Evolutionary conservation across 2,329 filamentous ascomycete genomes (phyloP).

Genomic region (Cercospora zeina): DNA sequence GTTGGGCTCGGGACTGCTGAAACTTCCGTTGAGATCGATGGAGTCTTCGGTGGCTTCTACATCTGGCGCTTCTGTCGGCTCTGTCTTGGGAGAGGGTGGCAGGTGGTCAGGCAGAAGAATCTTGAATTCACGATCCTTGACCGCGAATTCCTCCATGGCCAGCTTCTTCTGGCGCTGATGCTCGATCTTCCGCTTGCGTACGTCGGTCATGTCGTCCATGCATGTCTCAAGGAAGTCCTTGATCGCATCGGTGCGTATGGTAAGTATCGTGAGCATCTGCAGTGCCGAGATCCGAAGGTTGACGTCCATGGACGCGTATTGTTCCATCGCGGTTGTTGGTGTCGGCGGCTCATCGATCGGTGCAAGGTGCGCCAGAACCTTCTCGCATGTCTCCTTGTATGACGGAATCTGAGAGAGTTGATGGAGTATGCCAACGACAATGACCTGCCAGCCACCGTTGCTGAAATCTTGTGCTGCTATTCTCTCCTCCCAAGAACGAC

Average conservation of each 20-base stretch:
- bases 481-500: constrained; percentile 82
- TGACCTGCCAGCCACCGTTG: constrained; percentile 87
- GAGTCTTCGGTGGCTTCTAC: constrained; percentile 37
- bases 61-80: constrained; percentile 43
- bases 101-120: constrained; percentile 71
- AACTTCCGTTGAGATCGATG: constrained; percentile 63
- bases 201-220: constrained; percentile 88
- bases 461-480: constrained; percentile 80
- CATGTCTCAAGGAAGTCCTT: constrained; percentile 89
- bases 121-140: constrained; percentile 50
- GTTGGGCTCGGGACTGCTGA: constrained; percentile 57
- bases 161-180: constrained; percentile 74
- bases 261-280: constrained; percentile 82
- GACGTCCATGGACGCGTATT: constrained; percentile 75
- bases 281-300: constrained; percentile 79
- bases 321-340: constrained; percentile 67
- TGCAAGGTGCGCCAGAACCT: constrained; percentile 76
- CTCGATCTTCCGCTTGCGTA: constrained; percentile 94
- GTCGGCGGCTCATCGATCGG: constrained; percentile 75
- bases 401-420: constrained; percentile 77
- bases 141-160: constrained; percentile 57
- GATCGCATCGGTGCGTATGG: constrained; percentile 80
- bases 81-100: constrained; percentile 58
- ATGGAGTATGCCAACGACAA: constrained; percentile 81
- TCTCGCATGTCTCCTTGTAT: constrained; percentile 70